phyloP scores from a whole-genome alignment of 208 protist species.

The Wallacemonas collosoma region DNA sequence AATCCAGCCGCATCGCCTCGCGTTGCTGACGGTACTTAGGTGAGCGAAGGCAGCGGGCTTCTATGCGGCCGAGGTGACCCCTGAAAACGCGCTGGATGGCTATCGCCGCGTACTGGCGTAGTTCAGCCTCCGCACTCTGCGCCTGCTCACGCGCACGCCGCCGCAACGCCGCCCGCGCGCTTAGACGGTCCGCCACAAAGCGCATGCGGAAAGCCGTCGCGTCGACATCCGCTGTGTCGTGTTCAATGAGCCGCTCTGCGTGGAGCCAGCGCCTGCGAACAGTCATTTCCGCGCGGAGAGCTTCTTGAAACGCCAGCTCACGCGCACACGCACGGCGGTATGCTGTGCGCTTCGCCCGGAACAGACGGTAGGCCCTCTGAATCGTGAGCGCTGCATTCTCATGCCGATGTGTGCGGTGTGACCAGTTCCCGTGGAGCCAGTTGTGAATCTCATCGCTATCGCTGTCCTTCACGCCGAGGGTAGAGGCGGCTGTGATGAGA shows the following conservation, averaged over 20 bases:
- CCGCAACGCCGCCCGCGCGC: conserved; percentile 49
- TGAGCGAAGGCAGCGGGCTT: conserved; percentile 23
- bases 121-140: background rate
- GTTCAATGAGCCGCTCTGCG: conserved; percentile 29
- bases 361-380: conserved; percentile 73
- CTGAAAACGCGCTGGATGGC: conserved; percentile 42
- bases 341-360: conserved; percentile 43
- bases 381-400: conserved; percentile 83
- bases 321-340: conserved; percentile 45
- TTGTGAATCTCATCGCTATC: conserved; percentile 34
- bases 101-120: conserved; percentile 30
- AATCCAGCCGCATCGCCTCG: conserved; percentile 4
- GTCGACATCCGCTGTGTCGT: background rate
- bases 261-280: conserved; percentile 14
- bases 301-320: conserved; percentile 36
- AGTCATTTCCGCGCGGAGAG: conserved; percentile 47
- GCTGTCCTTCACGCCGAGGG: background rate
- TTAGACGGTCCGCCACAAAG: conserved; percentile 62
- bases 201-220: conserved; percentile 29
- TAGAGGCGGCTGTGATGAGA: too few species aligned
- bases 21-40: conserved; percentile 15
- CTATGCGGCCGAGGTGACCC: conserved; percentile 30
- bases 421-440: conserved; percentile 71
- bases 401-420: conserved; percentile 74
- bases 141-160: conserved; percentile 17